These are phyloP conservation scores for Cytospora piceicola DNA, from an alignment of 2,329 filamentous ascomycete species.

Conservation along the genomic window DNA sequence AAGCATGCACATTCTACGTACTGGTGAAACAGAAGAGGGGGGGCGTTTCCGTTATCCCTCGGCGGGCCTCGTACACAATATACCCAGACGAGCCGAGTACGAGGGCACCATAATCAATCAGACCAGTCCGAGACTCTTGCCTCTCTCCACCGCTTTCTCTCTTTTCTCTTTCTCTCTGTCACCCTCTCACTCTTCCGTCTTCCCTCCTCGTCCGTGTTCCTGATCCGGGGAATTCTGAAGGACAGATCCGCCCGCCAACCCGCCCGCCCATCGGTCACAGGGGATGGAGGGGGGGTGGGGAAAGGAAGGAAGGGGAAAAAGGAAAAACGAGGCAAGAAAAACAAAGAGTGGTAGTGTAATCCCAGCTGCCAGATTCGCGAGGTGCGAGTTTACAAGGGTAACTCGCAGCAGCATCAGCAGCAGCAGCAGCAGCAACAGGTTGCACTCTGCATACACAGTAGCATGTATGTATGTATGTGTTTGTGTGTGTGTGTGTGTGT, in stretches of 20 bases:
- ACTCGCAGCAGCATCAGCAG: not conserved
- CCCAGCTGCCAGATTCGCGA: conserved; percentile 8
- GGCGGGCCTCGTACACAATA: conserved; percentile 1
- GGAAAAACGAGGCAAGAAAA: too few species aligned
- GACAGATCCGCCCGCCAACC: not conserved
- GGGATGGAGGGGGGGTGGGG: too few species aligned
- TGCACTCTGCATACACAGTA: too few species aligned
- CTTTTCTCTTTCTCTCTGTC: too few species aligned
- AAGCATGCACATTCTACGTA: not conserved
- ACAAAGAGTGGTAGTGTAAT: too few species aligned
- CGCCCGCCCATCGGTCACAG: not conserved
- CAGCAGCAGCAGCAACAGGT: too few species aligned
- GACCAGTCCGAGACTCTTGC: not conserved
- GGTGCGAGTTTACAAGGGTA: conserved; percentile 7
- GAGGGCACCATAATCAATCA: not conserved
- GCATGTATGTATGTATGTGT: too few species aligned
- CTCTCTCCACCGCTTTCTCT: not conserved
- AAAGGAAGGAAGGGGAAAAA: not conserved
- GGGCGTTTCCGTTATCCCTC: not conserved
- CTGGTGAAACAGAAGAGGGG: not conserved
- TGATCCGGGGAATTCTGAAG: not conserved
- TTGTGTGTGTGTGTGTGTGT: too few species aligned
- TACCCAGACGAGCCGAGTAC: not conserved
- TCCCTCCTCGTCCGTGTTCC: not conserved
- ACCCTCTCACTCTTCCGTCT: too few species aligned